phyloP scores from a whole-genome alignment of 2,329 filamentous ascomycete species.

The Alternaria alternata region DNA sequence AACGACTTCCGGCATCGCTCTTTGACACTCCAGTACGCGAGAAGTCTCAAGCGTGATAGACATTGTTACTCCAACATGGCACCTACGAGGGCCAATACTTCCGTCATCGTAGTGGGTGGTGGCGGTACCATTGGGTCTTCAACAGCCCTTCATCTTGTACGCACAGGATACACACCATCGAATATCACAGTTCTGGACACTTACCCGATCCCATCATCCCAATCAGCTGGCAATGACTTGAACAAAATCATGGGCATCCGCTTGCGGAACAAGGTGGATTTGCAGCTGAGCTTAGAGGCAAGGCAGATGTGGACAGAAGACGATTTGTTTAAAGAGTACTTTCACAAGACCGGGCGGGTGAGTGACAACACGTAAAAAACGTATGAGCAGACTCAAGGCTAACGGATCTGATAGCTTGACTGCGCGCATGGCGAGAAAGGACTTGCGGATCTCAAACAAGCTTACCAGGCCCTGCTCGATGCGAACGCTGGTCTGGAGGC shows the following conservation, averaged over 20 bases:
- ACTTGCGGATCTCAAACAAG: conserved; percentile 42
- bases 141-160: conserved; percentile 62
- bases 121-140: conserved; percentile 63
- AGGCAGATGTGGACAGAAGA: conserved; percentile 57
- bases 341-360: conserved; percentile 56
- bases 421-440: conserved; percentile 50
- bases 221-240: conserved; percentile 61
- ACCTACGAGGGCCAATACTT: conserved; percentile 28
- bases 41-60: background rate
- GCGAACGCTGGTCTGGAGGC: conserved; percentile 46
- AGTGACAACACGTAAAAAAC: background rate
- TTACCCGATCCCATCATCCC: conserved; percentile 56
- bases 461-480: conserved; percentile 50
- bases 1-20: conserved; percentile 3
- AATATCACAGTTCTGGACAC: conserved; percentile 60
- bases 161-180: conserved; percentile 56
- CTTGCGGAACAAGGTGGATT: conserved; percentile 52
- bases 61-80: conserved; percentile 20
- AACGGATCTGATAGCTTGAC: conserved; percentile 31
- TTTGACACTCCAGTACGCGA: background rate
- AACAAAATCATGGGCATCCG: conserved; percentile 58
- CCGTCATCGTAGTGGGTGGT: conserved; percentile 57
- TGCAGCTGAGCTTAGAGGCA: conserved; percentile 43
- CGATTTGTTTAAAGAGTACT: conserved; percentile 56
- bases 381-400: conserved; percentile 1